Base-by-base conservation (phyloP, 257 asterid species). In the Primulina tabacum region DNA sequence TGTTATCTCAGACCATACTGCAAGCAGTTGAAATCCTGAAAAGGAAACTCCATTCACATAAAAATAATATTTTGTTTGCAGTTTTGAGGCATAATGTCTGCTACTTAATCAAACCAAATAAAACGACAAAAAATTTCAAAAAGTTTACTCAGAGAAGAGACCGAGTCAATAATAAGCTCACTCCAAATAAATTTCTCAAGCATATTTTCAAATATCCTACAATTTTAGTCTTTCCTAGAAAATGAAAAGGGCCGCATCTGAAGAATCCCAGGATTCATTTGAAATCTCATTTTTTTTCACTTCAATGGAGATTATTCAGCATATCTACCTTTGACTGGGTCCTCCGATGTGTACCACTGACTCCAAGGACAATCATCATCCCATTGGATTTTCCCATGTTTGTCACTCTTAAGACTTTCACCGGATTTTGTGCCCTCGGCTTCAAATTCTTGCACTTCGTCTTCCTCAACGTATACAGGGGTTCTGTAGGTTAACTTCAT, bases 341-440 rank as follows among this genome's bases (percentile, higher is more conserved):
- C 96, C 79, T 92, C 97, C 26, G 92, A 93, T 50, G 95, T 80
- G 76, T 89, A 92, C 97, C 97, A 92, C 86, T 92, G 92, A 80
- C 96, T 89, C 97, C 97, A 92, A 81, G 96, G 92, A 78, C 86
- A 87, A 77, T 78, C 85, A 68, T 86, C 95, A 78, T 92, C 97
- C 97, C 96, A 92, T 71, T 80, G 97, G 70, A 80, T 72, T 80
- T 82, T 87, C 29, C 62, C 82, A 69, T 68, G 82, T 30, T 68
- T 76, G 38, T 82, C 79, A 77, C 73, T 79, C 77, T 85, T 91
- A 64, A 76, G 73, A 69, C 78, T 82, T 77, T 81, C 85, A 57
- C 80, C 77, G 59, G 89, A 74, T 73, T 75, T 93, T 37, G 65
- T 71, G 68, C 69, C n/a, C 63, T 79, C 92, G 73, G 73, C 73